Base-by-base conservation (phyloP, 176 grass and related monocot species). In the Eleusine indica region DNA sequence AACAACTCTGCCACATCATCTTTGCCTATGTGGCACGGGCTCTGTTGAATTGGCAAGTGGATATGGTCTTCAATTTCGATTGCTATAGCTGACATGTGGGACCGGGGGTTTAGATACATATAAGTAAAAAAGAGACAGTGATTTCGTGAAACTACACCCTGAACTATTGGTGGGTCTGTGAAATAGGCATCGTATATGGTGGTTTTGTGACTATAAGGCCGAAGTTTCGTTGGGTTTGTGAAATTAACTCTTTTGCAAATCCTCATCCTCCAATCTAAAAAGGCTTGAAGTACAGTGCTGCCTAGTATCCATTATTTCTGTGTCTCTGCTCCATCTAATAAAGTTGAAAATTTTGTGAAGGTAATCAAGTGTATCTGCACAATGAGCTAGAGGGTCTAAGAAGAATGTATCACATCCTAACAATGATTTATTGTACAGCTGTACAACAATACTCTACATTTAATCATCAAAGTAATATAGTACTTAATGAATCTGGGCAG, bases 351-450 rank as follows among this genome's bases (percentile, higher is more conserved):
- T 69, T 60, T 29, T 62, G 11, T 62, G 49, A 77, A 21, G 9
- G 9, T 48, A 18, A 14, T 74, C 71, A 70, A 73, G 16, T 70
- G 18, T 54, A 9, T 79, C 19, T 71, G 16, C 5, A 3, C 29
- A 52, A 40, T 72, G 46, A 72, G 30, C 53, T 64, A 19, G 46
- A 21, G 1, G 28, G n/a, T 49, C 73, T 84, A 84, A 84, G n/a
- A 56, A 54, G 14, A 46, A 56, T 22, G 43, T 76, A 30, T 53
- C 21, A 67, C 47, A 68, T 80, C 49, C 77, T 18, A 54, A 18
- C 44, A 86, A 48, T 73, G 49, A 87, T 48, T 48, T 82, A 30
- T 68, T 48, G 30, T 70, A 44, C 11, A 87, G 12, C 2, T 52
- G 49, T 52, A 61, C 5, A 62, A 14, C 75, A 41, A 17, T 37